These are phyloP conservation scores for Boletus tylopilopsis DNA, from an alignment of 768 basidiomycete species.

Conservation along the genomic window DNA sequence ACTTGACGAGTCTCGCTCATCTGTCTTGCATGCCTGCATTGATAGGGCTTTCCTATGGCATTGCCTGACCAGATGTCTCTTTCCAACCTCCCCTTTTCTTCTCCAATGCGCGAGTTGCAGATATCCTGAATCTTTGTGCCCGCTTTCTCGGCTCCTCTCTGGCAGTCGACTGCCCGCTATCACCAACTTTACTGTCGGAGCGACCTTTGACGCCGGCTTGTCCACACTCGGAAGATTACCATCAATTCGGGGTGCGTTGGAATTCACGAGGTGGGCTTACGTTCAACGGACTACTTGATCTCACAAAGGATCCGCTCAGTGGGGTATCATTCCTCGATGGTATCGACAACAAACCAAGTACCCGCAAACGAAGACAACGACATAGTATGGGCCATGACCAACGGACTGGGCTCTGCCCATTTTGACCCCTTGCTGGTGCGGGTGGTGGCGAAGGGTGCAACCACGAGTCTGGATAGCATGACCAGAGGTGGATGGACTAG, in stretches of 20 bases:
- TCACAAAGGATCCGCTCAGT: too few species aligned
- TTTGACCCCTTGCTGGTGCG: too few species aligned
- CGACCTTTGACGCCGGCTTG: not conserved
- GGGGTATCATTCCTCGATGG: too few species aligned
- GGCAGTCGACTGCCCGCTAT: not conserved
- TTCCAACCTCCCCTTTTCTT: not conserved
- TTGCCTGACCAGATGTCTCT: not conserved
- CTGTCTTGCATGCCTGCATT: not conserved
- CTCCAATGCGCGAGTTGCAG: not conserved
- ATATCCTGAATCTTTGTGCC: not conserved
- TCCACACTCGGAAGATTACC: not conserved
- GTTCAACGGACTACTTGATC: not conserved
- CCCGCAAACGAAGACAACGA: too few species aligned
- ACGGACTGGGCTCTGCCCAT: too few species aligned
- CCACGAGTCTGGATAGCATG: too few species aligned
- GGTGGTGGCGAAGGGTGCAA: too few species aligned
- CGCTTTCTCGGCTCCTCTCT: not conserved
- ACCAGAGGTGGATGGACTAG: too few species aligned
- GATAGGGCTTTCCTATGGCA: not conserved
- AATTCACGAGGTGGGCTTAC: not conserved
- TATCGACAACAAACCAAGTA: too few species aligned
- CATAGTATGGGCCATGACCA: too few species aligned
- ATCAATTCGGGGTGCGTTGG: not conserved
- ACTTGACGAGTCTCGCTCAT: too few species aligned
- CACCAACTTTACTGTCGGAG: not conserved